Evolutionary conservation across 1,284 basidiomycete species (phyloP).

Genomic region (Uromyces viciae-fabae): DNA sequence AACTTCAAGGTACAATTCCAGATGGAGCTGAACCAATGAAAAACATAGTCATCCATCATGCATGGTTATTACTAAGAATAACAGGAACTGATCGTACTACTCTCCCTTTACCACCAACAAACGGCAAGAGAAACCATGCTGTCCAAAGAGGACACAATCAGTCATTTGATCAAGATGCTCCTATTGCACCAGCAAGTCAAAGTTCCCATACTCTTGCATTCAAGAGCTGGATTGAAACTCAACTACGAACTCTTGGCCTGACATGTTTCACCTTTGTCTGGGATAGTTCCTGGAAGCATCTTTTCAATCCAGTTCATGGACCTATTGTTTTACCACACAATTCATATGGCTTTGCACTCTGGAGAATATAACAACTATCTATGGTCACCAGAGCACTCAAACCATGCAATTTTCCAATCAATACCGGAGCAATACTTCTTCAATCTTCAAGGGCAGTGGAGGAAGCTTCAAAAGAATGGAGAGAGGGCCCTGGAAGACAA

Average conservation of each 20-base stretch:
- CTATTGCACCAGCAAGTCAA: not conserved
- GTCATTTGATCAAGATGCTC: not conserved
- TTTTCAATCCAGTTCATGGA: conserved; percentile 21
- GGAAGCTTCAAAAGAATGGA: not conserved
- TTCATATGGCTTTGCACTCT: conserved; percentile 1
- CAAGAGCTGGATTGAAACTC: conserved; percentile 20
- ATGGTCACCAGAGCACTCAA: not conserved
- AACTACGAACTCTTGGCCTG: not conserved
- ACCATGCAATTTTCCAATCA: not conserved
- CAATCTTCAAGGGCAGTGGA: conserved; percentile 22
- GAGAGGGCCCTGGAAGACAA: not conserved
- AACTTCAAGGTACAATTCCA: not conserved
- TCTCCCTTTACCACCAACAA: not conserved
- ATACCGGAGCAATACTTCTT: not conserved
- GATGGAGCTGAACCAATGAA: conserved; percentile 3
- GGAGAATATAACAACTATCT: conserved; percentile 15
- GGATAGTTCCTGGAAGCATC: conserved; percentile 16
- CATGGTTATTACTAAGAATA: not conserved
- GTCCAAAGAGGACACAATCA: conserved; percentile 1
- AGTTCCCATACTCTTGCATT: not conserved
- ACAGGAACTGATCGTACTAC: not conserved
- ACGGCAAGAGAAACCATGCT: not conserved
- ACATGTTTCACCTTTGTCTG: conserved; percentile 16
- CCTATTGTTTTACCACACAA: not conserved
- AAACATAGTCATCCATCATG: not conserved